These are phyloP conservation scores for Ustilago shanxiensis DNA, from an alignment of 1,284 basidiomycete species.

Conservation along the genomic window DNA sequence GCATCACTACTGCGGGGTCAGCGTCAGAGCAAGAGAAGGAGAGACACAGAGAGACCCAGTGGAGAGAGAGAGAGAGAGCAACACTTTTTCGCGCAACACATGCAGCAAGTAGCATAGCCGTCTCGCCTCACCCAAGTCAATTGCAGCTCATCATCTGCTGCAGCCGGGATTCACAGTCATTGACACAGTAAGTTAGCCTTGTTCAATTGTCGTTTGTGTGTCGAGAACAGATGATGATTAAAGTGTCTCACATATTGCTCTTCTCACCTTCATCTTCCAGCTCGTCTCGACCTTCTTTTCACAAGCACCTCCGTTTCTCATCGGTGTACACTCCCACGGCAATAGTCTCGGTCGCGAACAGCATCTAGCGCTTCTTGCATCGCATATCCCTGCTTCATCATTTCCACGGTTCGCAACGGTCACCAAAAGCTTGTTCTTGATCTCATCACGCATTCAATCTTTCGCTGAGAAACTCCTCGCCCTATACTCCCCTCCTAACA, in stretches of 20 bases:
- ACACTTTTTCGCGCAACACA: slow-evolving; percentile 16
- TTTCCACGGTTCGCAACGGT: background rate
- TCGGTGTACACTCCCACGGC: background rate
- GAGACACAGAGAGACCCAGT: slow-evolving; percentile 6
- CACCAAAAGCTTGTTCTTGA: background rate
- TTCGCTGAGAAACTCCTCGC: background rate
- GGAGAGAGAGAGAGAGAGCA: slow-evolving; percentile 14
- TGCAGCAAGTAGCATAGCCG: background rate
- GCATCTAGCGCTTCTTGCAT: background rate
- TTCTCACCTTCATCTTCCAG: background rate
- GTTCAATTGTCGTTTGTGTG: background rate
- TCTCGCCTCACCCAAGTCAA: background rate
- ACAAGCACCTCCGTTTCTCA: background rate
- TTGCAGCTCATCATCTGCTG: slow-evolving; percentile 1
- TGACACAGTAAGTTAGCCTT: too few relatives aligned
- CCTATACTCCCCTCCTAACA: background rate
- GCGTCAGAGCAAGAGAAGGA: background rate
- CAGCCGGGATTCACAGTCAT: background rate
- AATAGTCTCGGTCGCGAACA: background rate
- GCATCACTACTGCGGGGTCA: background rate
- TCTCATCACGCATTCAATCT: background rate
- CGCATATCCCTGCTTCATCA: background rate
- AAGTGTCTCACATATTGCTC: too few relatives aligned
- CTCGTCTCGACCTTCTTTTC: background rate
- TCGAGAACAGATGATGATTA: background rate